Evolutionary conservation across 768 basidiomycete species (phyloP).

Genomic region (Sarcodon sp.): DNA sequence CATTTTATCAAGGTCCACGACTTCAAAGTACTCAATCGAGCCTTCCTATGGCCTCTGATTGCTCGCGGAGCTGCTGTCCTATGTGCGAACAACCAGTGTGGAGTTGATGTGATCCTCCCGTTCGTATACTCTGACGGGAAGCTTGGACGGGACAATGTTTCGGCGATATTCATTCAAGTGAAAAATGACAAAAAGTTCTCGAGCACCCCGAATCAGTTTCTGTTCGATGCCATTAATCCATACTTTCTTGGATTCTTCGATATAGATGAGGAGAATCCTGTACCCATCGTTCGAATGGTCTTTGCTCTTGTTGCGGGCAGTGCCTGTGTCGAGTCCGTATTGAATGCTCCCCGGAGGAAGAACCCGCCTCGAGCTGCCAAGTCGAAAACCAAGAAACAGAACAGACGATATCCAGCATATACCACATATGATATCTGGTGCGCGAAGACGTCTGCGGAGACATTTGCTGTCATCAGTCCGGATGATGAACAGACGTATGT

Average conservation of each 20-base stretch:
- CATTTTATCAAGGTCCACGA: slow-evolving; percentile 18
- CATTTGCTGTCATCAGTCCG: too few species aligned
- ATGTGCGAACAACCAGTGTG: slow-evolving; percentile 12
- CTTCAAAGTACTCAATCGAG: slow-evolving; percentile 7
- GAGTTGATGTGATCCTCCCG: slow-evolving; percentile 16
- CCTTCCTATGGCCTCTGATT: slow-evolving; percentile 11
- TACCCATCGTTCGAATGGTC: slow-evolving; percentile 8
- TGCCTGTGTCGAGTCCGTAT: background rate
- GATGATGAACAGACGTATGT: too few species aligned
- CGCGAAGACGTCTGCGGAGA: background rate
- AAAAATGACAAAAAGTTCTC: slow-evolving; percentile 11
- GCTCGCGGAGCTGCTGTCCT: slow-evolving; percentile 16
- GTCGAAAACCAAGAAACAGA: too few species aligned
- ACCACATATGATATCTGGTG: slow-evolving; percentile 9
- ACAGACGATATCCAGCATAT: background rate
- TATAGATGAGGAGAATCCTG: slow-evolving; percentile 7
- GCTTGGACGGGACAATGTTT: slow-evolving; percentile 7
- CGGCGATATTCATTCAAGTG: slow-evolving; percentile 14
- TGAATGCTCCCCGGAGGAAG: too few species aligned
- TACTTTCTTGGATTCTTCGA: slow-evolving; percentile 10
- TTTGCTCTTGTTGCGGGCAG: slow-evolving; percentile 10
- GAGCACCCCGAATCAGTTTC: slow-evolving; percentile 1
- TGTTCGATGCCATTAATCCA: slow-evolving; percentile 16
- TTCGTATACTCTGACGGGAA: slow-evolving; percentile 6
- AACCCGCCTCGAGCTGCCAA: too few species aligned